These are phyloP conservation scores for Pythium sp. DNA, from an alignment of 352 stramenopile genomes.

Conservation along the genomic window DNA sequence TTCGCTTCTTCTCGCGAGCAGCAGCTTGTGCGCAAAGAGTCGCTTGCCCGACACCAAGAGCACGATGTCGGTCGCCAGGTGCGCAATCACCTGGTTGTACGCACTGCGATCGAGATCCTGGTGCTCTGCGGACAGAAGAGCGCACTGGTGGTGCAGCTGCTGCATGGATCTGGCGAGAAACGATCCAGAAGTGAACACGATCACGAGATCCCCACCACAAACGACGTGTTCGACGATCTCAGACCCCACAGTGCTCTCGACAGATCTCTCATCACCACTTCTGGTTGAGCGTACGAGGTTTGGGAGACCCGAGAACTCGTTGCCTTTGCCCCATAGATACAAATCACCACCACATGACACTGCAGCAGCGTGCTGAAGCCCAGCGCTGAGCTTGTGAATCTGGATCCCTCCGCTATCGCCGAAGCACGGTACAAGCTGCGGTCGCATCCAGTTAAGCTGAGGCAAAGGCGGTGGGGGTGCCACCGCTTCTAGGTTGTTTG, in stretches of 20 bases:
- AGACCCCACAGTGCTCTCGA: constrained; percentile 18
- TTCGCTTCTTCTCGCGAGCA: constrained; percentile 54
- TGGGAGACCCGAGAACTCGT: constrained; percentile 6
- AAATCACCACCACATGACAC: constrained; percentile 87
- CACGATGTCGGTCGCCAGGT: constrained; percentile 31
- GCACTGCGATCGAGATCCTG: constrained; percentile 7
- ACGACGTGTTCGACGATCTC: constrained; percentile 43
- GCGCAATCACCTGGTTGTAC: not conserved
- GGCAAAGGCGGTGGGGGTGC: constrained; percentile 17
- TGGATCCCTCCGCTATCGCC: constrained; percentile 21
- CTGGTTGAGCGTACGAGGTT: constrained; percentile 13
- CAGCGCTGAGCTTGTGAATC: constrained; percentile 74
- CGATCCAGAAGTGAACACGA: constrained; percentile 47
- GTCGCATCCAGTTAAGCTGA: constrained; percentile 40
- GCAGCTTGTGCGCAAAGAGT: constrained; percentile 48
- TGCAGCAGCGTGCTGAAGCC: constrained; percentile 82
- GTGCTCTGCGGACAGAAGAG: constrained; percentile 3
- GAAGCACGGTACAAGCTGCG: constrained; percentile 45
- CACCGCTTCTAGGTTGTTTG: not conserved
- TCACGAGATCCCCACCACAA: constrained; percentile 43
- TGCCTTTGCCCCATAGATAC: constrained; percentile 84
- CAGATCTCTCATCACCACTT: not conserved
- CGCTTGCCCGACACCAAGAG: constrained; percentile 44
- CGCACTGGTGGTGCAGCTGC: constrained; percentile 25
- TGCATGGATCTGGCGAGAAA: constrained; percentile 49